These are phyloP conservation scores for Collybiopsis confluens DNA, from an alignment of 768 basidiomycete genomes.

Conservation along the genomic window DNA sequence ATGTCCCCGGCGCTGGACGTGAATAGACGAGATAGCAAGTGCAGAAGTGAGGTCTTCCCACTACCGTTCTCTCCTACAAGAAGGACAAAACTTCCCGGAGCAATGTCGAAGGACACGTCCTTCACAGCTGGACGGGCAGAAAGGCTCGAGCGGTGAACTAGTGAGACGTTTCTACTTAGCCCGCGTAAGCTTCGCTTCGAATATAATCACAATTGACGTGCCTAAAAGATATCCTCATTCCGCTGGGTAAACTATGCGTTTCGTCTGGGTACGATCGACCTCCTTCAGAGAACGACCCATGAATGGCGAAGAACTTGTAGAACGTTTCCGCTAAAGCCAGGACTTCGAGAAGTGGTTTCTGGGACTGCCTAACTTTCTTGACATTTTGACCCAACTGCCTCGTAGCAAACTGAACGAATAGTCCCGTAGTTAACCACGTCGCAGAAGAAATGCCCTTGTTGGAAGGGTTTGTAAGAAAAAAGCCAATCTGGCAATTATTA, in stretches of 20 bases:
- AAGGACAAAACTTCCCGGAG: constrained; percentile 43
- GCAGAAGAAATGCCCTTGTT: neutral
- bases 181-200: neutral
- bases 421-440: neutral
- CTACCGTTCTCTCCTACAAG: constrained; percentile 58
- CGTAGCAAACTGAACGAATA: neutral
- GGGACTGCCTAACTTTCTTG: neutral
- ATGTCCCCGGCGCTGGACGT: constrained; percentile 40
- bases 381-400: neutral
- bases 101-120: neutral
- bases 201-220: neutral
- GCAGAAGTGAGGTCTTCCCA: constrained; percentile 51
- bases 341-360: neutral
- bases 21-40: constrained; percentile 46
- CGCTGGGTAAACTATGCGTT: neutral
- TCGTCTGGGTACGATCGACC: neutral
- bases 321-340: neutral
- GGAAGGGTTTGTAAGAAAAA: neutral
- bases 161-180: neutral
- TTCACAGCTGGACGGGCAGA: neutral
- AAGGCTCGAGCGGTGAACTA: neutral
- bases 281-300: neutral
- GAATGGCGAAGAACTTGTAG: neutral
- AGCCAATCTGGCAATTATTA: neutral
- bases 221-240: neutral